Conservation (phyloP, 176 grass and related monocot species). For the Eleusine coracana region DNA sequence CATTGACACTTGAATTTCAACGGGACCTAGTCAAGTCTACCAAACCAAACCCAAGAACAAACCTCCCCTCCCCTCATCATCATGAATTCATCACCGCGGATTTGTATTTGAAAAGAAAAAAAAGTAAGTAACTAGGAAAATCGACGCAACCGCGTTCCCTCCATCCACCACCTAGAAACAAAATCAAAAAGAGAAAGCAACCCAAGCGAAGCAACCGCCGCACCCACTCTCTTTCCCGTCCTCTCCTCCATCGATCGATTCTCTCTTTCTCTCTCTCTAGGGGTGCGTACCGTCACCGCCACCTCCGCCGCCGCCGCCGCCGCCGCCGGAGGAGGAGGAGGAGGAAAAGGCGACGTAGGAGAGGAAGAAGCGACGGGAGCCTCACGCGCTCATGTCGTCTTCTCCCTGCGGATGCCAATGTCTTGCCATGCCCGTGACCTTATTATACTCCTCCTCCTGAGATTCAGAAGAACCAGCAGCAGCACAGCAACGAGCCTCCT, state of each 20-base stretch:
- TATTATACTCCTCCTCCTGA: neutral
- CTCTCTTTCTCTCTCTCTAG: neutral
- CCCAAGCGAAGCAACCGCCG: conserved; percentile 20
- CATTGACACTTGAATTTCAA: conserved; percentile 59
- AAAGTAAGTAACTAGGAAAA: conserved; percentile 5
- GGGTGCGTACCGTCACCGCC: too few species aligned
- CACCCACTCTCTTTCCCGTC: neutral
- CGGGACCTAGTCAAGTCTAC: conserved; percentile 53
- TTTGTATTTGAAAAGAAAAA: neutral
- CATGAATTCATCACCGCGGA: conserved; percentile 9
- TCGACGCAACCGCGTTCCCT: conserved; percentile 35
- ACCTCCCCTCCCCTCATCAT: conserved; percentile 1
- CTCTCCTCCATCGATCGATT: neutral
- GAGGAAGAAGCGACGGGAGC: conserved; percentile 10
- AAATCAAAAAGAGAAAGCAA: conserved; percentile 2
- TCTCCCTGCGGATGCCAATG: conserved; percentile 46
- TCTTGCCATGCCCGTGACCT: neutral
- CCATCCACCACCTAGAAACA: conserved; percentile 32
- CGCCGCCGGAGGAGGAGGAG: neutral
- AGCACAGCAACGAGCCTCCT: neutral
- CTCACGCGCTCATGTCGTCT: conserved; percentile 50
- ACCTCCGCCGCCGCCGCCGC: neutral
- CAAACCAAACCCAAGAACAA: conserved; percentile 15
- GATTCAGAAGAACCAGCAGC: neutral
- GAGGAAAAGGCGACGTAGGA: neutral